These are phyloP conservation scores for Calonectria henricotiae DNA, from an alignment of 2,329 filamentous ascomycete species.

Conservation along the genomic window DNA sequence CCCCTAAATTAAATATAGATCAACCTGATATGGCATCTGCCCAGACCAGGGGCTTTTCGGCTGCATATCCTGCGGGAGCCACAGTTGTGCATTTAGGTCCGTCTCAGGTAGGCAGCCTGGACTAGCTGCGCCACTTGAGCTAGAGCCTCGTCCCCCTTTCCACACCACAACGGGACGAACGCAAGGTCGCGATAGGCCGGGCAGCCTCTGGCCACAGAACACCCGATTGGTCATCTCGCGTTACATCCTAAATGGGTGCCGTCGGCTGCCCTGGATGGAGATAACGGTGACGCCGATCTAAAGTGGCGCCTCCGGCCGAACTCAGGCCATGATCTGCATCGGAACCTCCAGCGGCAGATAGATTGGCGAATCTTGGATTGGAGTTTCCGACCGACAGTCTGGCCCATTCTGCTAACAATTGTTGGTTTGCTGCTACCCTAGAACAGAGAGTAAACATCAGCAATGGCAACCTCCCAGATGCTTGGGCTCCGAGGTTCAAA, in stretches of 20 bases:
- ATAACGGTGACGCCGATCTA: constrained; percentile 19
- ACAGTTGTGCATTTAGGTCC: neutral
- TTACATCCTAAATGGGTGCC: constrained; percentile 6
- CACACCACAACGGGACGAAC: constrained; percentile 3
- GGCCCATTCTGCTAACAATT: neutral
- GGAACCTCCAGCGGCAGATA: neutral
- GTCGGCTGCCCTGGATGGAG: constrained; percentile 20
- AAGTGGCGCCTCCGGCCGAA: constrained; percentile 9
- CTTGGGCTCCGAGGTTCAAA: neutral
- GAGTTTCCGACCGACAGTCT: neutral
- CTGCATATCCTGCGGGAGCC: neutral
- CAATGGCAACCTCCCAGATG: neutral
- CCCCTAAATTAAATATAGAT: constrained; percentile 14
- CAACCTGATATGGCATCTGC: constrained; percentile 19
- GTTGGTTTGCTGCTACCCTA: neutral
- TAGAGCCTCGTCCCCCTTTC: constrained; percentile 9
- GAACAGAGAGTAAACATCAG: neutral
- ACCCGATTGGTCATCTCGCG: neutral
- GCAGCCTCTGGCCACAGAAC: neutral
- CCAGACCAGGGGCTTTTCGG: constrained; percentile 1
- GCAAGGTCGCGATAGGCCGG: constrained; percentile 10
- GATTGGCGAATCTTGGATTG: constrained; percentile 5
- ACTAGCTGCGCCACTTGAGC: constrained; percentile 13
- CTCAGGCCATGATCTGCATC: constrained; percentile 16
- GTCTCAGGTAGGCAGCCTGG: constrained; percentile 14